Base-by-base conservation (phyloP, 1,284 basidiomycete species). In the Mycosarcoma mackinlayi region DNA sequence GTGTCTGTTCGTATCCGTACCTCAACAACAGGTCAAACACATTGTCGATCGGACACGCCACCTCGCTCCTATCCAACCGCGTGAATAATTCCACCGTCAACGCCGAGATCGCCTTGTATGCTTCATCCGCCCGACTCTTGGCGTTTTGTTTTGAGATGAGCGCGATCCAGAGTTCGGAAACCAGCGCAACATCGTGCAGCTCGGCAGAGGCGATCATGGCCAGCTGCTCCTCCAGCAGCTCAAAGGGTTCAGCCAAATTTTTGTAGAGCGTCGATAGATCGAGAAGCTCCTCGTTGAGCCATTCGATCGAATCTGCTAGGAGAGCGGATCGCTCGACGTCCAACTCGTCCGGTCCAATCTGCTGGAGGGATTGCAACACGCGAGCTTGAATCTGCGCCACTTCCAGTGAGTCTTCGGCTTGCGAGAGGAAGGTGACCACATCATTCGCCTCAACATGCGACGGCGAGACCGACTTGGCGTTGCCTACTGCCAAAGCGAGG, bases 311-410 rank as follows among this genome's bases (percentile, higher is more conserved):
- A 18, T 68, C 70, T 3, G 58, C 38, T 10, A 76, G 47, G 16
- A 88, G 82, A 37, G 92, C 86, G 1, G 86, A 84, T 64, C 89
- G 87, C 81, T 89, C 91, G 41, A 84, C 82, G 25, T 84, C 84
- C 33, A 79, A 49, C 14, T 74, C 55, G 37, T 73, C 68, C 16
- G 68, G 35, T 14, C 42, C 37, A 18, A 41, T 75, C 75, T 78
- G 86, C 78, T 51, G 84, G 82, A 45, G 64, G 34, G 75, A 83
- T 78, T 47, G 81, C 80, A 69, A 83, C 72, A 73, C 87, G 83
- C 97, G 94, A 35, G 95, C 86, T 80, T 99, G 96, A 9, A 98
- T 93, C 84, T 95, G 92, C 3, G 94, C 92, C 13, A 98, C 96
- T 57, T 98, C 96, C 9, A 98, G 87, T 81, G 94, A 93, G 84